Percentiles rank a stretch among this genome's conserved stretches.
phyloP scores from a whole-genome alignment of 2,329 filamentous ascomycete genomes.

The Phyllosticta citriasiana region DNA sequence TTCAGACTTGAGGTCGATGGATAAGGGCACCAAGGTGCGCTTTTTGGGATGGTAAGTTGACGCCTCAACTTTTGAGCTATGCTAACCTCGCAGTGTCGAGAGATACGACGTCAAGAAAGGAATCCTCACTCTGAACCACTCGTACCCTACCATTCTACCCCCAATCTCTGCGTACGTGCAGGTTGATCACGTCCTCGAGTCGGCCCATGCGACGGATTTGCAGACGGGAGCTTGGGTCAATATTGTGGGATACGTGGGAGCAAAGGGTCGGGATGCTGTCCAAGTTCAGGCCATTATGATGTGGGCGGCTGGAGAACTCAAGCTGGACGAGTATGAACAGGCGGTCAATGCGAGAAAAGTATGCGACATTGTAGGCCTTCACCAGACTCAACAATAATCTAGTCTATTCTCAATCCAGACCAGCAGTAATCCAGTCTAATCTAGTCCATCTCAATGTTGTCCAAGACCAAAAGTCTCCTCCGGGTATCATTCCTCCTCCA shows the following conservation, averaged over 20 bases:
- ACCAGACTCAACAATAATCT: too few species aligned
- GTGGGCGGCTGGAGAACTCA: constrained; percentile 66
- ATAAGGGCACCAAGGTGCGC: constrained; percentile 66
- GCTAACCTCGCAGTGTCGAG: constrained; percentile 40
- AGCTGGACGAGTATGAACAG: constrained; percentile 61
- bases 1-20: constrained; percentile 36
- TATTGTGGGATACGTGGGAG: constrained; percentile 60
- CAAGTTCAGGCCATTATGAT: constrained; percentile 65
- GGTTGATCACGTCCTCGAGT: constrained; percentile 59
- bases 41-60: constrained; percentile 77
- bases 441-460: not conserved
- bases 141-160: constrained; percentile 39
- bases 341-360: constrained; percentile 24
- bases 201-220: constrained; percentile 52
- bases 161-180: constrained; percentile 52
- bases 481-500: constrained; percentile 22
- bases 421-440: not conserved
- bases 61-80: not conserved
- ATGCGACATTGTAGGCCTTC: not conserved
- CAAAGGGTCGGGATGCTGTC: constrained; percentile 19
- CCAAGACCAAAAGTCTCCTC: not conserved
- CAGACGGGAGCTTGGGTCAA: constrained; percentile 80
- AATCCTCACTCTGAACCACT: constrained; percentile 57
- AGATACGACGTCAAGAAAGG: constrained; percentile 49
- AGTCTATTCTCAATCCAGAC: not conserved